These are phyloP conservation scores for Rhytidiadelphus loreus DNA, from an alignment of 225 moss, liverwort and hornwort species.

Conservation along the genomic window DNA sequence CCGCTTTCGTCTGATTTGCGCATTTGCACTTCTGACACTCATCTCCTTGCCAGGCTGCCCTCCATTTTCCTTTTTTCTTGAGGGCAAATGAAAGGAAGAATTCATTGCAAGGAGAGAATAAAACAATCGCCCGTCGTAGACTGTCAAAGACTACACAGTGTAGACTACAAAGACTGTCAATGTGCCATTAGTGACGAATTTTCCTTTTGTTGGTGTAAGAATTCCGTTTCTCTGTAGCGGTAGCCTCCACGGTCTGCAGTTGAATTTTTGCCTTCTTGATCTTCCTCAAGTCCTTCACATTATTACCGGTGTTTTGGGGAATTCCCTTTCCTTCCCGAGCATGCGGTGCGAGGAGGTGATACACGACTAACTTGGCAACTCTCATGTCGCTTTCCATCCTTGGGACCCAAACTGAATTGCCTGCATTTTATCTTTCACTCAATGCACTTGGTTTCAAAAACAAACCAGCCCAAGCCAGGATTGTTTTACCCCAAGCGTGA, in stretches of 20 bases:
- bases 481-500: neutral
- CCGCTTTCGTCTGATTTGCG: neutral
- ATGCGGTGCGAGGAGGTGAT: neutral
- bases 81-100: neutral
- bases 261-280: neutral
- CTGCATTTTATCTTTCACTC: neutral
- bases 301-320: neutral
- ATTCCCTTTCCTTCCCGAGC: neutral
- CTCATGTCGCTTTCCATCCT: neutral
- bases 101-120: neutral
- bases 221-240: neutral
- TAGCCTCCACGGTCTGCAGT: neutral
- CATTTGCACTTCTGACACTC: neutral
- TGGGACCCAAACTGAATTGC: neutral
- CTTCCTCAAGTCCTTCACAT: neutral
- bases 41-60: neutral
- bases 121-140: neutral
- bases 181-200: neutral
- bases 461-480: neutral
- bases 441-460: neutral
- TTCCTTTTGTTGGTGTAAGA: too few relatives aligned
- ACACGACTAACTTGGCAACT: neutral
- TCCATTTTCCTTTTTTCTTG: neutral
- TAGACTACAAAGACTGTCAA: neutral
- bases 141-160: neutral